Evolutionary conservation across 78 protist species (phyloP).

Genomic region (Dictyostelium firmibasis): DNA sequence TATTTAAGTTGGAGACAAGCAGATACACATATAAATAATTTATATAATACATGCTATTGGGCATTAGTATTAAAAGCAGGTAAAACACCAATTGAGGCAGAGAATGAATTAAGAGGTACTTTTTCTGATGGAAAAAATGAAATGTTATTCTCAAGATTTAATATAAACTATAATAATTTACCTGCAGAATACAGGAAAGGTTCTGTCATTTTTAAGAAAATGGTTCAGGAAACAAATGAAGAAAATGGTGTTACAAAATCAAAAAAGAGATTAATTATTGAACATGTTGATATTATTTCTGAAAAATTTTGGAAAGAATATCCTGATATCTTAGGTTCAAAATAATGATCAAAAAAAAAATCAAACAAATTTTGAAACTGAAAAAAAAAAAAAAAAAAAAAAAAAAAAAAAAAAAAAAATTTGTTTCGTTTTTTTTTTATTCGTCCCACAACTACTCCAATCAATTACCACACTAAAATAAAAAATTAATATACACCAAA

Average conservation of each 20-base stretch:
- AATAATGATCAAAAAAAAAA: background rate
- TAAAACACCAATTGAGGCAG: conserved; percentile 81
- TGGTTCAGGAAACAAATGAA: conserved; percentile 1
- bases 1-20: conserved; percentile 74
- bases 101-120: conserved; percentile 72
- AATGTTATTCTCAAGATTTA: conserved; percentile 84
- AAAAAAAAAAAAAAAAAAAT: background rate
- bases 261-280: conserved; percentile 63
- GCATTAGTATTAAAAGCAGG: conserved; percentile 85
- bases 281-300: conserved; percentile 77
- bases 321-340: conserved; percentile 61
- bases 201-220: conserved; percentile 62
- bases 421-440: background rate
- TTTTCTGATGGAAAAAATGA: conserved; percentile 90
- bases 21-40: conserved; percentile 93
- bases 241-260: conserved; percentile 10
- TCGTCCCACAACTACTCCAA: background rate
- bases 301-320: conserved; percentile 82
- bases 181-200: conserved; percentile 90
- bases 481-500: too few relatives aligned
- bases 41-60: conserved; percentile 93
- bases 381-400: background rate
- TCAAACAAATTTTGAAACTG: background rate
- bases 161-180: conserved; percentile 85
- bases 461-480: background rate